phyloP scores from a whole-genome alignment of 805 yeast genomes.

The Yamadazyma kitorensis region DNA sequence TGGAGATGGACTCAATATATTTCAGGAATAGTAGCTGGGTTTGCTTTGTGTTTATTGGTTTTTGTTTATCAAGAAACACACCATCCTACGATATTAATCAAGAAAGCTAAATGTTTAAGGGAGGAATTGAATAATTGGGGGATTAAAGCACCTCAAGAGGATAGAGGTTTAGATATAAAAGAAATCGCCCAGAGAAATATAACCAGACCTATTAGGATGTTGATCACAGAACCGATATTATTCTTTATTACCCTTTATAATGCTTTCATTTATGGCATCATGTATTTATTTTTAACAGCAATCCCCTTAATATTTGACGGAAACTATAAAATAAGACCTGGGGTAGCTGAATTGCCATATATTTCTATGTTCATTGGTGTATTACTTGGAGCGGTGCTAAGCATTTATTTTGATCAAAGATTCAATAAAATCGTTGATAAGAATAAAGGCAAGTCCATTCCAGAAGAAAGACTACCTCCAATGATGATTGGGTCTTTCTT shows the following conservation, averaged over 20 bases:
- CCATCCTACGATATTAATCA: constrained; percentile 31
- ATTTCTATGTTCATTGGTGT: constrained; percentile 70
- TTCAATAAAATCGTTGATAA: constrained; percentile 45
- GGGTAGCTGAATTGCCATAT: constrained; percentile 75
- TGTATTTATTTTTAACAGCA: constrained; percentile 42
- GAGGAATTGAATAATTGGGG: constrained; percentile 37
- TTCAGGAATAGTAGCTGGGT: constrained; percentile 34
- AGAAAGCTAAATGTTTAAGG: constrained; percentile 29
- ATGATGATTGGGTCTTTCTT: constrained; percentile 67
- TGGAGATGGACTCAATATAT: constrained; percentile 62
- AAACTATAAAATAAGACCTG: constrained; percentile 57
- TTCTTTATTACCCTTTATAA: constrained; percentile 40
- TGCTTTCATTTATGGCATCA: constrained; percentile 45
- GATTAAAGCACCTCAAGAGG: constrained; percentile 33
- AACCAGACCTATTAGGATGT: constrained; percentile 34
- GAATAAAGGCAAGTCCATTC: constrained; percentile 57
- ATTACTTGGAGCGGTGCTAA: constrained; percentile 49
- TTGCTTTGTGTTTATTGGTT: constrained; percentile 27
- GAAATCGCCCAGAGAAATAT: constrained; percentile 31
- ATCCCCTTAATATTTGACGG: constrained; percentile 42
- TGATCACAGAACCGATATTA: constrained; percentile 38
- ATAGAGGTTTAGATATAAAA: constrained; percentile 20
- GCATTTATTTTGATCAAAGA: constrained; percentile 52
- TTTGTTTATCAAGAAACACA: constrained; percentile 34
- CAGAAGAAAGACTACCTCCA: constrained; percentile 77